Evolutionary conservation across 169 alveolate species (phyloP).

Genomic region (Miamiensis avidus): DNA sequence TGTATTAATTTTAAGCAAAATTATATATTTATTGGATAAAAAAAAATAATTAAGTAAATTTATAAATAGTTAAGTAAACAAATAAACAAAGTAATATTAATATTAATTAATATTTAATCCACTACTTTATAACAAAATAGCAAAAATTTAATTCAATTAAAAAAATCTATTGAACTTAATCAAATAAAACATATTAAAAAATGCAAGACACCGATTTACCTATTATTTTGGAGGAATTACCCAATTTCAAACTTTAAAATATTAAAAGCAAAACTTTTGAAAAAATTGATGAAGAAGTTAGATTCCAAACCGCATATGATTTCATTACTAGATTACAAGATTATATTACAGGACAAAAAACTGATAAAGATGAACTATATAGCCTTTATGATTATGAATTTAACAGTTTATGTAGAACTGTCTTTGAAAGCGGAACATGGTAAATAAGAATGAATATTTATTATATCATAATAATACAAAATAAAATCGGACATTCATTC

Average conservation of each 20-base stretch:
- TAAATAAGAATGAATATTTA: too few relatives aligned
- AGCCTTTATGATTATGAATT: conserved; percentile 17
- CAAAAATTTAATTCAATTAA: too few relatives aligned
- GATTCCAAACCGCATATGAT: conserved; percentile 6
- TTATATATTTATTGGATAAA: not conserved
- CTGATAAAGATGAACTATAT: conserved; percentile 1
- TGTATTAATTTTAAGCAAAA: too few relatives aligned
- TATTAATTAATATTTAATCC: not conserved
- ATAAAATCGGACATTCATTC: not conserved
- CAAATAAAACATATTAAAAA: too few relatives aligned
- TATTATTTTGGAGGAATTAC: conserved; percentile 15
- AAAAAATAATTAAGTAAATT: too few relatives aligned
- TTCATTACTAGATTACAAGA: conserved; percentile 2
- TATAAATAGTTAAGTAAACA: too few relatives aligned
- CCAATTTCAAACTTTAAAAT: conserved; percentile 10
- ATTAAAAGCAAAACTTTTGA: not conserved
- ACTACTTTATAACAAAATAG: too few relatives aligned
- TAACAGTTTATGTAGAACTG: conserved; percentile 10
- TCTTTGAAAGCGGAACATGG: conserved; percentile 5
- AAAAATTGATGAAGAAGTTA: not conserved
- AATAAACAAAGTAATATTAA: not conserved
- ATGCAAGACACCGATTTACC: conserved; percentile 19
- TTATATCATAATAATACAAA: not conserved
- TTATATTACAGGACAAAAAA: not conserved
- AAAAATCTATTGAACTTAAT: too few relatives aligned